Percentiles rank a stretch among this genome's conserved stretches.
These are phyloP conservation scores for Leishmania gerbilli DNA, from an alignment of 208 protist genomes.

Conservation along the genomic window DNA sequence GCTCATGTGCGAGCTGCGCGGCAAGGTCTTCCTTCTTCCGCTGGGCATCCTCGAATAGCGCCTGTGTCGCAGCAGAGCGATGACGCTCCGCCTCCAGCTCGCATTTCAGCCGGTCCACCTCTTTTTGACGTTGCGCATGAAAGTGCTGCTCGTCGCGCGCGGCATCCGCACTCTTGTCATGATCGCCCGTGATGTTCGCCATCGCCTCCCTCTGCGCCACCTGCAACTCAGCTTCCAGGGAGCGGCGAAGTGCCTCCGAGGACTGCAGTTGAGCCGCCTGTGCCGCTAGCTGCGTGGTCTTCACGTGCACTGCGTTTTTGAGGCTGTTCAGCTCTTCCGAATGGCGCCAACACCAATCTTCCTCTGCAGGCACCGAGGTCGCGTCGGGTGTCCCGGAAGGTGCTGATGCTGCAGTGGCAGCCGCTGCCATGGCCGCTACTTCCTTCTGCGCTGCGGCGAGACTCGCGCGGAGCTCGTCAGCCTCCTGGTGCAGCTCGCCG, in stretches of 20 bases:
- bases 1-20: conserved; percentile 48
- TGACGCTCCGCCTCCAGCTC: not conserved
- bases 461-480: not conserved
- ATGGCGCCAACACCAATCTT: not conserved
- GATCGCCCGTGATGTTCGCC: not conserved
- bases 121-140: not conserved
- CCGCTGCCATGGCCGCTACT: not conserved
- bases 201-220: conserved; percentile 13
- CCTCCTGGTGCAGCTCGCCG: conserved; percentile 6
- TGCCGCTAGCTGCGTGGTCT: not conserved
- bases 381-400: not conserved
- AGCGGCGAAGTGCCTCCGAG: not conserved
- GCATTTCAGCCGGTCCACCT: not conserved
- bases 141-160: not conserved
- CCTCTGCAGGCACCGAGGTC: not conserved
- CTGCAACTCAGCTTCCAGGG: conserved; percentile 13
- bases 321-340: not conserved
- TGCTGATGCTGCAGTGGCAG: not conserved
- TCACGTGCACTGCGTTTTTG: not conserved
- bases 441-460: conserved; percentile 3
- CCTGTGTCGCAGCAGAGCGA: not conserved
- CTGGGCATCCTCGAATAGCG: not conserved
- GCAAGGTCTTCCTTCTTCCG: conserved; percentile 39
- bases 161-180: not conserved
- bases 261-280: conserved; percentile 14